These are phyloP conservation scores for Rhynchospora pubera DNA, from an alignment of 176 grass and related monocot genomes.

Conservation along the genomic window DNA sequence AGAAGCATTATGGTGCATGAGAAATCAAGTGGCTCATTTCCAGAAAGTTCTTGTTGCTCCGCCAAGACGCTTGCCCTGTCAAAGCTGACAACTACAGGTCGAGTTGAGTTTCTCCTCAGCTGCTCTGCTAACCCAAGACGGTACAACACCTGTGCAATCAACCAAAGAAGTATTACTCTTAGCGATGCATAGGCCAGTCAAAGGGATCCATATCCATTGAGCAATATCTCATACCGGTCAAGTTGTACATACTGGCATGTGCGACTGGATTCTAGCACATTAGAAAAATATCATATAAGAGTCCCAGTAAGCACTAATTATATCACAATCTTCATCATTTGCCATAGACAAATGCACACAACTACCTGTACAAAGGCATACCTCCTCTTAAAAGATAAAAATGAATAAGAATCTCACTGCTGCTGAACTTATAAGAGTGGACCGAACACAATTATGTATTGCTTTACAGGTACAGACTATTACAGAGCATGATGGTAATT, in stretches of 20 bases:
- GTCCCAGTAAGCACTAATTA: neutral
- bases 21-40: slow-evolving; percentile 57
- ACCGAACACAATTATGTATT: neutral
- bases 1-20: slow-evolving; percentile 88
- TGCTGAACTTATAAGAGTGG: neutral
- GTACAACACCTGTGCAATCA: slow-evolving; percentile 43
- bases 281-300: neutral
- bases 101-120: slow-evolving; percentile 54
- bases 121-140: slow-evolving; percentile 91
- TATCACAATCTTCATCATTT: neutral
- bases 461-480: neutral
- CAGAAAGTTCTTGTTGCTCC: slow-evolving; percentile 72
- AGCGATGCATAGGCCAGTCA: neutral
- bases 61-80: slow-evolving; percentile 67
- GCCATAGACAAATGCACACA: neutral
- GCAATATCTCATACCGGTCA: neutral
- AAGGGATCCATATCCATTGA: neutral
- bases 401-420: neutral
- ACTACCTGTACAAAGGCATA: neutral
- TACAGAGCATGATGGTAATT: neutral
- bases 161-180: neutral
- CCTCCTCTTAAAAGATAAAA: neutral
- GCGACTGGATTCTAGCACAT: neutral
- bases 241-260: neutral
- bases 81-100: slow-evolving; percentile 53